Percentiles rank a stretch among this genome's conserved stretches.
phyloP scores from a whole-genome alignment of 2,329 filamentous ascomycete species.

The Didymella glomerata region DNA sequence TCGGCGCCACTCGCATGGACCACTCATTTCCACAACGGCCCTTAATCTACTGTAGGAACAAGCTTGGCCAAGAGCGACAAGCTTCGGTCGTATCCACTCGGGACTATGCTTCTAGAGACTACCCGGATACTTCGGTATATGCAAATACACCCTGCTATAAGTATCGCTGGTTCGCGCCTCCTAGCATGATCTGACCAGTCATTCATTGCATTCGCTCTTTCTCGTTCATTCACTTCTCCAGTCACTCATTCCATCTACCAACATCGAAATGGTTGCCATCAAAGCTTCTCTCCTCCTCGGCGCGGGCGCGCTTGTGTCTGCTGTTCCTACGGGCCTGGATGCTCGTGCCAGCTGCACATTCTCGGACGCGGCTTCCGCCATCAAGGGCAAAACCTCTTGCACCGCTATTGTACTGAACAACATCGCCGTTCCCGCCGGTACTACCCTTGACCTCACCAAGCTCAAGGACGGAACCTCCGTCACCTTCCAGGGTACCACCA shows the following conservation, averaged over 20 bases:
- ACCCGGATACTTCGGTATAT: slow-evolving; percentile 5
- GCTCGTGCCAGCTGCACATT: slow-evolving; percentile 62
- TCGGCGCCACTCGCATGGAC: slow-evolving; percentile 21
- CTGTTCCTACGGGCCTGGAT: slow-evolving; percentile 42
- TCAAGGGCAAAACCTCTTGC: slow-evolving; percentile 61
- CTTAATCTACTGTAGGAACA: slow-evolving; percentile 35
- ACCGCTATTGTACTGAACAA: slow-evolving; percentile 62
- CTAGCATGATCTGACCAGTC: slow-evolving; percentile 16
- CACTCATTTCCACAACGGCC: slow-evolving; percentile 26
- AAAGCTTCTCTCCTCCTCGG: slow-evolving; percentile 33
- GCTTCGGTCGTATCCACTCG: slow-evolving; percentile 24
- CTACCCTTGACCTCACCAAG: slow-evolving; percentile 66
- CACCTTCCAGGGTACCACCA: slow-evolving; percentile 71
- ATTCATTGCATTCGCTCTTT: slow-evolving; percentile 23
- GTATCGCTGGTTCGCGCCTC: slow-evolving; percentile 12
- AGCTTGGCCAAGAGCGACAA: slow-evolving; percentile 43
- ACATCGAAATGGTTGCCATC: slow-evolving; percentile 34
- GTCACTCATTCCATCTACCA: slow-evolving; percentile 16
- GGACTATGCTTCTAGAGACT: slow-evolving; percentile 10
- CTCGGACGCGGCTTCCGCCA: slow-evolving; percentile 59
- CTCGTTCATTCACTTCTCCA: slow-evolving; percentile 19
- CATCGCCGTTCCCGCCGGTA: slow-evolving; percentile 65
- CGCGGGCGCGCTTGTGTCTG: slow-evolving; percentile 44
- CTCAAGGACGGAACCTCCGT: slow-evolving; percentile 63
- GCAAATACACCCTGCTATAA: slow-evolving; percentile 25